Evolutionary conservation across 148 eudicot species (phyloP), one percentile per base, ranked within the genome.

Genomic region (Rhododendron griersonianum): DNA sequence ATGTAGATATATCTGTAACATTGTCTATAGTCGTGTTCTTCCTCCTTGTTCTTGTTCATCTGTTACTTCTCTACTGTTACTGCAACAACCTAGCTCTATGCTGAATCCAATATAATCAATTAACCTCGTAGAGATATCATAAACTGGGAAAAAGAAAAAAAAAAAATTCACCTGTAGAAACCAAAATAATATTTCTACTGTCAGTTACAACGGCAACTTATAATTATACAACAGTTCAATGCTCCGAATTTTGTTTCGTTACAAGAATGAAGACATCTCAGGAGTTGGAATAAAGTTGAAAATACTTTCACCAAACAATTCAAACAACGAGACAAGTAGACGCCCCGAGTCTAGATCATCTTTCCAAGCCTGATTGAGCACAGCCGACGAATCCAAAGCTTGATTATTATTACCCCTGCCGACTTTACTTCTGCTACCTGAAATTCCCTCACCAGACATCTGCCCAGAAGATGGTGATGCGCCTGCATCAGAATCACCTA

Each of bases 261-360:
- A 94, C 87, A 94, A 76, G 85, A 94, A 94, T 23, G 89, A 53
- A 57, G 87, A 89, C 93, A 94, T 86, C 87, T 94, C 93, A n/a
- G 93, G 89, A 41, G 90, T 80, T 33, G 95, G 95, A 86, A 94
- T 88, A 80, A 90, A 94, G 81, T 93, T 91, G 85, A 92, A 87
- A 48, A 94, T 90, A 61, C 95, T 89, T 89, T 92, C 94, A 75
- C 94, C 95, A 86, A 93, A 94, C 61, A 88, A 85, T 76, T 92
- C 91, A 86, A 85, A 86, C 89, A 91, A 84, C 2, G 93, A 89
- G 57, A 81, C 87, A 71, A 94, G 87, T 84, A 94, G 91, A 41
- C 89, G 92, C 30, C 95, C 95, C 2, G 95, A 93, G 85, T 90
- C 90, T 79, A 93, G 84, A 81, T 94, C 97, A 53, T 94, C 94